Evolutionary conservation across 1,284 basidiomycete genomes (phyloP), one percentile per base, ranked within the genome.

Genomic region (Coniferiporia weirii): DNA sequence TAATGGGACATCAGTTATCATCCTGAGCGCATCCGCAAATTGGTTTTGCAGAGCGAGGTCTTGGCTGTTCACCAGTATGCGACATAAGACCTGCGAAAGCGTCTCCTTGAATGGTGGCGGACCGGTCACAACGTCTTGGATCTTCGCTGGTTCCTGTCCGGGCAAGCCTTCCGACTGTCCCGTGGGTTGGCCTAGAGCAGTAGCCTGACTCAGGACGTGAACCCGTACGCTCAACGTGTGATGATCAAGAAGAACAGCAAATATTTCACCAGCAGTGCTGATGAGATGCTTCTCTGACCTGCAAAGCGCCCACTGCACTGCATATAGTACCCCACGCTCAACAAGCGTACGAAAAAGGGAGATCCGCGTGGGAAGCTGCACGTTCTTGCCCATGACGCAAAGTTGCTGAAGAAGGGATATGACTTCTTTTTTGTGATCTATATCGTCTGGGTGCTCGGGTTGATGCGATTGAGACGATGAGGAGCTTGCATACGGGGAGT

Each of bases 301-400:
- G 43, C 75, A 76, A 59, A 95, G 79, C 0, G 91, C 91, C 93
- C 92, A 98, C 68, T 98, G 93, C 19, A 96, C 84, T n/a, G 90
- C 89, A 62, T 89, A 89, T 7, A 98, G 76, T 50, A 98, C 79
- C 0, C 95, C 96, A 12, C 89, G 85, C 63, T 98, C 95, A 55
- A 95, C 84, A 8, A 99, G 80, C 1, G 85, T 81, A 54, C 94
- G 87, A 74, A 97, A 98, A n/a, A 99, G 84, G 4, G 83, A 77
- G 69, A 97, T 81, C 36, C 97, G 87, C 17, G 88, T 83, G 4
- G 90, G 87, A 6, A 98, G 79, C 71, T 98, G 96, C 12, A 98
- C 87, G 68, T 94, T 94, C 79, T 98, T 99, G 64, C 93, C 95
- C 90, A 98, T 97, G 48, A 88, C 79, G 68, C 93, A 93, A 7